phyloP scores from a whole-genome alignment of 2,329 filamentous ascomycete genomes.

The Epichloe glyceriae region DNA sequence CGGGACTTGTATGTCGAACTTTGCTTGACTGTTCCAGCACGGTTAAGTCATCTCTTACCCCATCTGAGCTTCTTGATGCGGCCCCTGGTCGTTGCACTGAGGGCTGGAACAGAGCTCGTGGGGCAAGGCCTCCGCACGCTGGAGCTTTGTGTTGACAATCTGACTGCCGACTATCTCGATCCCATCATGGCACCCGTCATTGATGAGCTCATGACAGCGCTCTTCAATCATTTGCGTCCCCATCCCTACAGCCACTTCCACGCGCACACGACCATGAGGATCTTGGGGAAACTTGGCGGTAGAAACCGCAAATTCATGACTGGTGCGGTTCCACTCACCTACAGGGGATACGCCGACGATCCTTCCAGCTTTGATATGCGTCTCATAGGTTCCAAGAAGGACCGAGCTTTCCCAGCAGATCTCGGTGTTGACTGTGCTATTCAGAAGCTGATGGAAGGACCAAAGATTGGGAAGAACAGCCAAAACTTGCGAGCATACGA shows the following conservation, averaged over 20 bases:
- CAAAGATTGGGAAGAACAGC: slow-evolving; percentile 44
- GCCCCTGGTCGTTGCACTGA: slow-evolving; percentile 85
- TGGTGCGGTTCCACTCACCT: slow-evolving; percentile 71
- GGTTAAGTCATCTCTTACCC: slow-evolving; percentile 85
- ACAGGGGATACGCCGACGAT: slow-evolving; percentile 78
- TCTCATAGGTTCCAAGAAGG: slow-evolving; percentile 77
- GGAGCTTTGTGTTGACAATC: slow-evolving; percentile 93
- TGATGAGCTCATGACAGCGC: slow-evolving; percentile 92
- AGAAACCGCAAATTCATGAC: slow-evolving; percentile 93
- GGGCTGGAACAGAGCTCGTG: slow-evolving; percentile 84
- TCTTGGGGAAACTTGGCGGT: slow-evolving; percentile 89
- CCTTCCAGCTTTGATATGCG: slow-evolving; percentile 76
- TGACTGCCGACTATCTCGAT: slow-evolving; percentile 94
- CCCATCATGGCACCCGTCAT: slow-evolving; percentile 99
- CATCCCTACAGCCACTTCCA: slow-evolving; percentile 96
- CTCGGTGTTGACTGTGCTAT: slow-evolving; percentile 84
- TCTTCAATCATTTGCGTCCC: slow-evolving; percentile 91
- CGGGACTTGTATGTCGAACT: slow-evolving; percentile 95
- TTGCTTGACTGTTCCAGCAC: slow-evolving; percentile 86
- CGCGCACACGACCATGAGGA: slow-evolving; percentile 93
- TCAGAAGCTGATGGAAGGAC: slow-evolving; percentile 69
- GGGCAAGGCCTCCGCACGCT: slow-evolving; percentile 87
- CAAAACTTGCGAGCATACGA: slow-evolving; percentile 51
- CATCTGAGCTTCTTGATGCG: slow-evolving; percentile 96
- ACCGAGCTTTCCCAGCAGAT: slow-evolving; percentile 74